Conservation (phyloP, 2,329 filamentous ascomycete genomes). For the Hymenoscyphus infarciens region DNA sequence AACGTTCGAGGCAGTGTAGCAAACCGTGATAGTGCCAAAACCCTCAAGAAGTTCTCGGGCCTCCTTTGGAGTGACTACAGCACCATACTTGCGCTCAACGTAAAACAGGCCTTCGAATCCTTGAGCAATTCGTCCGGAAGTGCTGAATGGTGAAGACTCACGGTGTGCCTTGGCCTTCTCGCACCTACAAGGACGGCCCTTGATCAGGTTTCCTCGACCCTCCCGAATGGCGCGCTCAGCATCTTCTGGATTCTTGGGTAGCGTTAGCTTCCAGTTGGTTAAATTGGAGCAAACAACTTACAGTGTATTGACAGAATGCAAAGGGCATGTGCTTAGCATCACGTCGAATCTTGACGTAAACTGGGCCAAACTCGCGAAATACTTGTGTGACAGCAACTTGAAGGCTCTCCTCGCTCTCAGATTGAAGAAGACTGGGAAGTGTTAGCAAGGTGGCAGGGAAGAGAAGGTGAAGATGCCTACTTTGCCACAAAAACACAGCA, state of each 20-base stretch:
- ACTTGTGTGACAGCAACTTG: constrained; percentile 48
- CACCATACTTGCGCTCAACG: constrained; percentile 41
- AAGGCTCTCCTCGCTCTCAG: constrained; percentile 48
- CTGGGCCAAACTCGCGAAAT: constrained; percentile 53
- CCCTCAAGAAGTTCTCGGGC: constrained; percentile 41
- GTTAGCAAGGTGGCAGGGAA: constrained; percentile 3
- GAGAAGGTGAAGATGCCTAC: constrained; percentile 42
- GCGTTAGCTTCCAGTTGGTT: constrained; percentile 26
- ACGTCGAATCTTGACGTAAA: constrained; percentile 62
- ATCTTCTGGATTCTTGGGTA: constrained; percentile 43
- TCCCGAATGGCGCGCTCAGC: constrained; percentile 47
- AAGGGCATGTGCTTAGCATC: constrained; percentile 59
- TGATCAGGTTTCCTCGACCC: constrained; percentile 47
- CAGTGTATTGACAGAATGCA: constrained; percentile 61
- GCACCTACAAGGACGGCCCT: constrained; percentile 55
- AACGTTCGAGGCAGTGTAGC: constrained; percentile 24
- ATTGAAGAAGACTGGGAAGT: constrained; percentile 47
- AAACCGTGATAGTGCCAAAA: constrained; percentile 43
- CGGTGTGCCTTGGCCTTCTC: constrained; percentile 59
- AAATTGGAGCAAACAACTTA: constrained; percentile 36
- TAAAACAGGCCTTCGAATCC: constrained; percentile 45
- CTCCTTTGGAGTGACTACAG: constrained; percentile 42
- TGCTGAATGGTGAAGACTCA: constrained; percentile 36
- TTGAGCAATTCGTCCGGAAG: constrained; percentile 11
- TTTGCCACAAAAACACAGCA: constrained; percentile 65